Conservation (phyloP, 1,284 basidiomycete species). For the Vanrija humicola region DNA sequence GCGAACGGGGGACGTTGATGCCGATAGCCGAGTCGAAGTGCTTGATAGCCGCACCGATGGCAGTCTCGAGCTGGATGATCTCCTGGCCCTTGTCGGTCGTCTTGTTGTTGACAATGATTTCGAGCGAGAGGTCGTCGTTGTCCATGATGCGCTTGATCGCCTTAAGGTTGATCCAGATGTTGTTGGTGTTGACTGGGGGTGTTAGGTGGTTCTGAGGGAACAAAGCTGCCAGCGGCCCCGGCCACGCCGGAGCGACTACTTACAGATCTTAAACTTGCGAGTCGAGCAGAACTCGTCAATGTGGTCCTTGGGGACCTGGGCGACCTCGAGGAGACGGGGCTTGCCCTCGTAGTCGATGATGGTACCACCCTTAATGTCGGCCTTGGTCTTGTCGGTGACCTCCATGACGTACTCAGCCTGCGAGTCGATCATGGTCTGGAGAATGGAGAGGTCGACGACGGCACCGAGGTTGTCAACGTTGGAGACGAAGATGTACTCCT, state of each 20-base stretch:
- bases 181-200: slow-evolving; percentile 67
- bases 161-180: slow-evolving; percentile 79
- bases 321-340: slow-evolving; percentile 93
- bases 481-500: slow-evolving; percentile 98
- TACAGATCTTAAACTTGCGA: slow-evolving; percentile 67
- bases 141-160: slow-evolving; percentile 94
- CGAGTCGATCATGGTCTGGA: slow-evolving; percentile 82
- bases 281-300: slow-evolving; percentile 94
- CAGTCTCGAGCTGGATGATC: slow-evolving; percentile 87
- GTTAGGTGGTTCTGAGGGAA: slow-evolving; percentile 4
- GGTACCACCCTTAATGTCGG: slow-evolving; percentile 99
- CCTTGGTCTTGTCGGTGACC: slow-evolving; percentile 99
- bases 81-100: slow-evolving; percentile 78
- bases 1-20: slow-evolving; percentile 93
- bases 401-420: slow-evolving; percentile 95
- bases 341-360: slow-evolving; percentile 94
- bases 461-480: slow-evolving; percentile 99
- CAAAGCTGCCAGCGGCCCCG: no score
- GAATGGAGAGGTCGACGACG: slow-evolving; percentile 65
- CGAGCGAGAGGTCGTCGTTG: slow-evolving; percentile 74
- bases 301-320: slow-evolving; percentile 96
- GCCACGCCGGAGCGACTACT: not conserved
- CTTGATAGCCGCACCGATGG: slow-evolving; percentile 92
- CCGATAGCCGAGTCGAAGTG: slow-evolving; percentile 69
- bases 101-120: slow-evolving; percentile 88